phyloP scores from a whole-genome alignment of 306 rosid genomes.

The Herpetospermum pedunculosum region DNA sequence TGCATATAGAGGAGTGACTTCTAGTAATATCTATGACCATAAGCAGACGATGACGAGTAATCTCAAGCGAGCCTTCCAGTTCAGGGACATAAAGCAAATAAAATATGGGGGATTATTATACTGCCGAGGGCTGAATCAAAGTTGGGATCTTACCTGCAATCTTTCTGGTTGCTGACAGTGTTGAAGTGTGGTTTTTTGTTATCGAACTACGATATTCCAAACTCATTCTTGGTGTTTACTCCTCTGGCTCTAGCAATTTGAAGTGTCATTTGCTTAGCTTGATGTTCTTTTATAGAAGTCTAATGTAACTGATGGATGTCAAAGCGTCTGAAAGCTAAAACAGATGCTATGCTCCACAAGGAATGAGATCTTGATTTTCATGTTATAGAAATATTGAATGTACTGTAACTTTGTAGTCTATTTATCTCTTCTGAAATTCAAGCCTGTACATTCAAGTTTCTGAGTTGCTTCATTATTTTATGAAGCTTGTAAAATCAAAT shows the following conservation, averaged over 20 bases:
- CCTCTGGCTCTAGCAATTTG: neutral
- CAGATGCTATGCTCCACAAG: neutral
- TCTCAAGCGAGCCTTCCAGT: neutral
- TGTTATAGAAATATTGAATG: neutral
- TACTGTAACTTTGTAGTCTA: neutral
- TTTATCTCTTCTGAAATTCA: neutral
- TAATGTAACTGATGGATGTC: neutral
- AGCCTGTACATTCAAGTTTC: neutral
- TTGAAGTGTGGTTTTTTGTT: neutral
- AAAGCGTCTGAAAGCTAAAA: neutral
- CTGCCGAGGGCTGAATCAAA: neutral
- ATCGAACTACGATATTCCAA: neutral
- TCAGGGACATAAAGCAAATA: neutral
- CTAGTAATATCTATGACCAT: neutral
- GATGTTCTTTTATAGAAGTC: neutral
- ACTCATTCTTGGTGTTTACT: neutral
- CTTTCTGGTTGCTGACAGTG: neutral
- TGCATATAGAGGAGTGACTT: slow-evolving; percentile 44
- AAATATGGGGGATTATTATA: neutral
- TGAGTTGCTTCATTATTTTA: neutral
- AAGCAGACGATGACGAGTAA: neutral
- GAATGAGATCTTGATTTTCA: neutral
- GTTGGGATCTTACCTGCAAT: neutral
- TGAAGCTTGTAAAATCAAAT: neutral
- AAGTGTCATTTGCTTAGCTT: neutral